Conservation (phyloP, 306 rosid species). For the Cyclanthera cordifolia region DNA sequence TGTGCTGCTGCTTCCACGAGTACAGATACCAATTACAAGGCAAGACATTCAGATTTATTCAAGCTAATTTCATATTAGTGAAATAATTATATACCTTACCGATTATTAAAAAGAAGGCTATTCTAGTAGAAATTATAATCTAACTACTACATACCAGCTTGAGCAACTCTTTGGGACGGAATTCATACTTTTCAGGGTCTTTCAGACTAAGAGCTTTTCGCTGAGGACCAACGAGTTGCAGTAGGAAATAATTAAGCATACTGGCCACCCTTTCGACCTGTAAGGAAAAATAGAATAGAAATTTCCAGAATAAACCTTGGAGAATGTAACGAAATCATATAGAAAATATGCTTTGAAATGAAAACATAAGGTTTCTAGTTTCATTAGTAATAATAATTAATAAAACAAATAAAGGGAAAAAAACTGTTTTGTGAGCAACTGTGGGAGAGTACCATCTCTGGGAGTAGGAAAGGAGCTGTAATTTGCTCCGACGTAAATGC, state of each 20-base stretch:
- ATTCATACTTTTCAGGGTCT: slow-evolving; percentile 95
- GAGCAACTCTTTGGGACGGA: slow-evolving; percentile 86
- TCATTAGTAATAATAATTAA: background rate
- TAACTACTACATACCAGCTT: slow-evolving; percentile 55
- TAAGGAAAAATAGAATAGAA: slow-evolving; percentile 3
- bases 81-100: background rate
- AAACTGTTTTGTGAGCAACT: background rate
- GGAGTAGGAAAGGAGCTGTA: slow-evolving; percentile 89
- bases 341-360: background rate
- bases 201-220: slow-evolving; percentile 86
- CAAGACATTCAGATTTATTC: background rate
- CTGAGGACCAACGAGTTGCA: slow-evolving; percentile 97
- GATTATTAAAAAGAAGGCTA: background rate
- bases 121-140: slow-evolving; percentile 3
- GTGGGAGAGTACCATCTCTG: slow-evolving; percentile 65
- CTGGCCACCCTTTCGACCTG: slow-evolving; percentile 99
- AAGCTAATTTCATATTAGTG: background rate
- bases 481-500: slow-evolving; percentile 90
- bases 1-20: background rate
- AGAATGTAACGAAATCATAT: background rate
- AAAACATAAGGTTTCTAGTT: background rate
- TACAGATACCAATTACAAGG: background rate
- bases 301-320: background rate
- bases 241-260: slow-evolving; percentile 93
- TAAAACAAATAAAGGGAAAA: too few species aligned